Base-by-base conservation (phyloP, 2,329 filamentous ascomycete genomes). In the Ramularia collo-cygni region DNA sequence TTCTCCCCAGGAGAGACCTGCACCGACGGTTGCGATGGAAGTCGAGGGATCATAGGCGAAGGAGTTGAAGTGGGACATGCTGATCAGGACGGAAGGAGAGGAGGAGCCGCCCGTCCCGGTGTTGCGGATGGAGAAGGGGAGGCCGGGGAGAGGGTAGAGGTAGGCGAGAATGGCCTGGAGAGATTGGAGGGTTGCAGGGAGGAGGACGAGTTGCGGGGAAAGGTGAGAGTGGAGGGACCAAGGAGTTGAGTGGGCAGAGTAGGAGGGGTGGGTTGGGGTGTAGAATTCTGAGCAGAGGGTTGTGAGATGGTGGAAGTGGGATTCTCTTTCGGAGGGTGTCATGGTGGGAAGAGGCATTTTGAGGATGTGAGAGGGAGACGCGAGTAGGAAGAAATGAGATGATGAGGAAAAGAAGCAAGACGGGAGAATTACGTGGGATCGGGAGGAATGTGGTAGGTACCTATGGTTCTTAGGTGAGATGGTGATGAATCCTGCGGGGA, bases 91-190 rank as follows among this genome's bases (percentile, higher is more conserved):
- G 43, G 66, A 62, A 9, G 44, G 48, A 0, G 65, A 58, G 1
- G 63, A 66, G 2, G 58, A 55, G 13, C 54, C 58, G 13, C 59
- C 62, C 18, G 60, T 63, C 2, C 64, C 65, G 2, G 54, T 59
- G 33, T 59, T 58, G 13, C 63, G 59, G 10, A 67, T 55, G 1
- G 51, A 56, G 42, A 67, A 64, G 26, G 65, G 60, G 1, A 68
- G 51, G n/a, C 50, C 36, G 1, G 54, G 54, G 7, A 51, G 44
- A 2, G 28, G 28, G 40, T 59, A 60, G 10, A 66, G 53, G 8
- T 54, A 50, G n/a, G 52, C 50, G n/a, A 66, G 48, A 2, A 57
- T 42, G 8, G 47, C 47, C n/a, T 57, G 54, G 5, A 67, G 48
- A 1, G 58, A 49, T 12, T 54, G 51, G 2, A 60, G 27, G 7